Base-by-base conservation (phyloP, 805 yeast species). In the Spathaspora arborariae region DNA sequence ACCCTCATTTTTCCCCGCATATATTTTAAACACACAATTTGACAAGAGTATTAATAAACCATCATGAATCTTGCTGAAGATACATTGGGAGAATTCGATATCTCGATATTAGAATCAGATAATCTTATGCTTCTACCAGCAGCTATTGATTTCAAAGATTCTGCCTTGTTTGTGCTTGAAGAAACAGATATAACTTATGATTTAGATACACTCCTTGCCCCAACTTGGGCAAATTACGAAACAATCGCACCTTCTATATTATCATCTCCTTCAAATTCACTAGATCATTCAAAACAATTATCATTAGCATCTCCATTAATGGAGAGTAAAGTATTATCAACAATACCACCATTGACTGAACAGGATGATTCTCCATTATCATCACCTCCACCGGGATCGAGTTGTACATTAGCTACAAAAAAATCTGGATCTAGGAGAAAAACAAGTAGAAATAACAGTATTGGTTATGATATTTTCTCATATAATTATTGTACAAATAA, bases 241-340 rank as follows among this genome's bases (percentile, higher is more conserved):
- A 30, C 41, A 10, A 44, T 44, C 15, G 42, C 36, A 15, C 41
- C 40, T 9, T 39, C 20, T 9, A 33, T 13, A 41, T 30, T 41
- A 18, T 11, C 24, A 5, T 41, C 44, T 5, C 44, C 44, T n/a
- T 30, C 27, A 4, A 24, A 30, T 15, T 20, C 45, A 5, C 39
- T 33, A 4, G 9, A 18, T 13, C 24, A 35, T 19, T 37, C 45
- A 16, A 45, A 51, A 43, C 47, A 53, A 36, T 40, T 55, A 24
- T 48, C 60, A 3, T 50, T 61, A 33, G 57, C 62, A 19, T 58
- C 62, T 18, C 65, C 65, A n/a, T 51, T 61, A 38, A 43, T 55
- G 34, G 61, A 54, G 21, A 46, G 49, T 39, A 37, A 47, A 7
- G 51, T 45, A 34, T 33, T 41, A 20, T 3, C 35, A n/a, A 16